These are phyloP conservation scores for Volvariella surrecta DNA, from an alignment of 1,284 basidiomycete genomes.

Conservation along the genomic window DNA sequence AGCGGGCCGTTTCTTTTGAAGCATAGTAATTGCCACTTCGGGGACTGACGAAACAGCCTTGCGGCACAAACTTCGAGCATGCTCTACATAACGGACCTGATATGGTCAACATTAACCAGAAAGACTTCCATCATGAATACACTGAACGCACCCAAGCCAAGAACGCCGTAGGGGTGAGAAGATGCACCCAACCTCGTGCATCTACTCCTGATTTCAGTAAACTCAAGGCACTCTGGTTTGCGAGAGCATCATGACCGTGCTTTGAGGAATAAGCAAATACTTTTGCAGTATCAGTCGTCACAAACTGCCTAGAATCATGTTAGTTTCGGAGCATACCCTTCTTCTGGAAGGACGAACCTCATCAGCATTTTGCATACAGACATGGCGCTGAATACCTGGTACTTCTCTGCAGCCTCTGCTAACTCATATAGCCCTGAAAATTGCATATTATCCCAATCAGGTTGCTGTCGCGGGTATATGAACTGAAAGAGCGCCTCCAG, in stretches of 20 bases:
- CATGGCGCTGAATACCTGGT: conserved; percentile 12
- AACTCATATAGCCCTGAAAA: conserved; percentile 8
- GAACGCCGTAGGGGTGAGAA: no score
- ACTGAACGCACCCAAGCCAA: no score
- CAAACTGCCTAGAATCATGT: neutral
- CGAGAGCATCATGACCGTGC: neutral
- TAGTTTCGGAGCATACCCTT: neutral
- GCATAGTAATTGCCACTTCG: no score
- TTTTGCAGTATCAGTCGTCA: conserved; percentile 1
- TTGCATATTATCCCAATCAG: conserved; percentile 6
- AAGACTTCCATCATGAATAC: no score
- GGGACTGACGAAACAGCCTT: no score
- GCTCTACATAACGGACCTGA: no score
- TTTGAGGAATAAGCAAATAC: conserved; percentile 3
- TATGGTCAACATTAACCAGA: no score
- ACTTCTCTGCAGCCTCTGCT: conserved; percentile 14
- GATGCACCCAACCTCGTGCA: no score
- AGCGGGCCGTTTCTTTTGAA: no score
- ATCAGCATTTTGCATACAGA: conserved; percentile 9
- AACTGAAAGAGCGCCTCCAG: conserved; percentile 12
- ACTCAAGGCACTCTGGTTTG: neutral
- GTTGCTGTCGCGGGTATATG: conserved; percentile 11
- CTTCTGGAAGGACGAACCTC: conserved; percentile 5
- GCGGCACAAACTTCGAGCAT: no score
- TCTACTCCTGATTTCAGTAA: no score